Percentiles rank a stretch among this genome's conserved stretches.
Conservation (phyloP, 768 basidiomycete genomes). For the Pleurotus tuoliensis region DNA sequence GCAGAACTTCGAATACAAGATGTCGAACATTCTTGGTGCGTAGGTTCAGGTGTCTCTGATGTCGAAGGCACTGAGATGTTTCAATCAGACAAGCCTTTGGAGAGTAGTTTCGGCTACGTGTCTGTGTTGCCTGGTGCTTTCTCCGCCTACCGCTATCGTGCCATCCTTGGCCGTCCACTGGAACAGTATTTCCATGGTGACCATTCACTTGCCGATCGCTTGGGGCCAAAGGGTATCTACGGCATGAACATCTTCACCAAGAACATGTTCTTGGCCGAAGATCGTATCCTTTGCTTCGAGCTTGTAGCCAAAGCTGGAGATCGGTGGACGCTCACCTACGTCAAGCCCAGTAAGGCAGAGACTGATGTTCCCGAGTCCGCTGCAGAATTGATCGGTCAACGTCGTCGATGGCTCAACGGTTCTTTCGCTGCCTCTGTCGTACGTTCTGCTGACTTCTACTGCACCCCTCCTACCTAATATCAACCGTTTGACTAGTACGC, state of each 20-base stretch:
- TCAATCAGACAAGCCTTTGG: slow-evolving; percentile 76
- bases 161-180: slow-evolving; percentile 83
- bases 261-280: slow-evolving; percentile 81
- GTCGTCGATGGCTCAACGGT: slow-evolving; percentile 95
- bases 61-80: neutral
- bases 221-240: slow-evolving; percentile 89
- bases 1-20: slow-evolving; percentile 98
- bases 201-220: slow-evolving; percentile 83
- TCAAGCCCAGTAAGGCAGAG: slow-evolving; percentile 94
- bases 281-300: slow-evolving; percentile 95
- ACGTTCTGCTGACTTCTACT: slow-evolving; percentile 23
- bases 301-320: slow-evolving; percentile 88
- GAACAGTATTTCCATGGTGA: slow-evolving; percentile 87
- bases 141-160: slow-evolving; percentile 91
- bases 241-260: slow-evolving; percentile 97
- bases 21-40: slow-evolving; percentile 91
- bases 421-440: slow-evolving; percentile 92
- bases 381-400: slow-evolving; percentile 89
- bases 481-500: slow-evolving; percentile 54
- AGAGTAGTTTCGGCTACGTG: slow-evolving; percentile 93
- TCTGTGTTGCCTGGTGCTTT: slow-evolving; percentile 95
- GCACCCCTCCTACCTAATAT: neutral
- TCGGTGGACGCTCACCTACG: slow-evolving; percentile 83
- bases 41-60: neutral
- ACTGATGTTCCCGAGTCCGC: slow-evolving; percentile 96